Evolutionary conservation across 805 yeast genomes (phyloP).

Genomic region (Dipodascopsis uninucleata): DNA sequence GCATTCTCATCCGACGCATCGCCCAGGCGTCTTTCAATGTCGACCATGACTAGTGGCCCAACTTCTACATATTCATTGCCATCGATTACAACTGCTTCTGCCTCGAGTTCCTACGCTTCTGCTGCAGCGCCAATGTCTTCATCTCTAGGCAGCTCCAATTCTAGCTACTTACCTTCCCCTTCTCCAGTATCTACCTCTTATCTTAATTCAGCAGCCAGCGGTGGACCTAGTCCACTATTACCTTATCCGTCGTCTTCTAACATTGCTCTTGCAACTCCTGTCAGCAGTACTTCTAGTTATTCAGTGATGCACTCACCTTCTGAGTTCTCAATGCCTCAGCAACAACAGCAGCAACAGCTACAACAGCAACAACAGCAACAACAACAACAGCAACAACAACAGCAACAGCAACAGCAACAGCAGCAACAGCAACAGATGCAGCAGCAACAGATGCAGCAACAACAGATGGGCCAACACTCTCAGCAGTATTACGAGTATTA

Average conservation of each 20-base stretch:
- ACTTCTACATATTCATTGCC: background rate
- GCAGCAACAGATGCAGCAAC: slow-evolving; percentile 1
- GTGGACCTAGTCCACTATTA: no score
- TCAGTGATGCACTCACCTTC: no score
- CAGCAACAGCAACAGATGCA: background rate
- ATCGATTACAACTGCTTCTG: slow-evolving; percentile 1
- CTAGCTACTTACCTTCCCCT: background rate
- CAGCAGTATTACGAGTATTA: background rate
- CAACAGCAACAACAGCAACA: slow-evolving; percentile 3
- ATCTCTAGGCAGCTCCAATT: background rate
- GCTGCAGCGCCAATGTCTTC: slow-evolving; percentile 1
- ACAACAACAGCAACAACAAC: background rate
- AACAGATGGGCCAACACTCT: no score
- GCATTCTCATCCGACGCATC: slow-evolving; percentile 10
- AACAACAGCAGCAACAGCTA: background rate
- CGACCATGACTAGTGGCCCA: slow-evolving; percentile 5
- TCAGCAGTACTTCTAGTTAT: no score
- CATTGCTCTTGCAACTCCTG: no score
- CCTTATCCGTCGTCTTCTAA: no score
- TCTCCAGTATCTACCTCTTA: background rate
- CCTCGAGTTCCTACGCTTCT: slow-evolving; percentile 4
- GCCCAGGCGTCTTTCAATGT: slow-evolving; percentile 10
- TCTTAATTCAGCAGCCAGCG: background rate
- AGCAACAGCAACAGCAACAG: background rate
- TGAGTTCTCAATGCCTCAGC: background rate